These are phyloP conservation scores for Comarum palustre DNA, from an alignment of 306 rosid genomes.

Conservation along the genomic window DNA sequence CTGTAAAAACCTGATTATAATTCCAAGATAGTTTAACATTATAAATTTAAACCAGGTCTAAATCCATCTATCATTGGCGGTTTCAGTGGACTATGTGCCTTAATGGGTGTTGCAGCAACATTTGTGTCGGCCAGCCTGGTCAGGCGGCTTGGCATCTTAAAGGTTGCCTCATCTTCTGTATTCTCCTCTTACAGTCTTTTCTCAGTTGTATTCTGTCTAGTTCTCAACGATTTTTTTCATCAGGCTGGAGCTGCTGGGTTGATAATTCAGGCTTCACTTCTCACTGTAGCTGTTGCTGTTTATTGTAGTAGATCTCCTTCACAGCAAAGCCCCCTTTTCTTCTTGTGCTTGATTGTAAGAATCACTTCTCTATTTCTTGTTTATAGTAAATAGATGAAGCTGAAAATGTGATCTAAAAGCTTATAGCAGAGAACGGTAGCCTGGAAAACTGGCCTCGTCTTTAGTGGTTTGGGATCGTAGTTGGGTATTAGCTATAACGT, in stretches of 20 bases:
- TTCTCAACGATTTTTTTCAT: conserved; percentile 25
- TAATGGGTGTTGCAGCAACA: conserved; percentile 97
- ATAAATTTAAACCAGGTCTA: conserved; percentile 47
- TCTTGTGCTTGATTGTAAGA: conserved; percentile 84
- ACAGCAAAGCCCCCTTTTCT: conserved; percentile 67
- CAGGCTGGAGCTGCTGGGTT: conserved; percentile 97
- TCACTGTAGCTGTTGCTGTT: conserved; percentile 78
- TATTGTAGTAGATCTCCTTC: conserved; percentile 71
- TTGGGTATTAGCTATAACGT: background rate
- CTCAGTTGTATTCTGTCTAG: conserved; percentile 12
- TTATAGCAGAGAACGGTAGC: background rate
- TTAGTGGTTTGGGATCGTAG: background rate
- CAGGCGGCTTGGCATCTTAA: conserved; percentile 71
- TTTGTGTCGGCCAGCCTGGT: conserved; percentile 83
- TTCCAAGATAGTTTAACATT: background rate
- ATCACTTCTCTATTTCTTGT: conserved; percentile 15
- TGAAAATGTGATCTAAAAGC: conserved; percentile 9
- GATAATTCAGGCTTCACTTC: conserved; percentile 87
- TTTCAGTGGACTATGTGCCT: conserved; percentile 85
- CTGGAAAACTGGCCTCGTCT: background rate
- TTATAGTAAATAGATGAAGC: conserved; percentile 4
- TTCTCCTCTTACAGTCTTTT: conserved; percentile 15
- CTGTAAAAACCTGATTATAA: conserved; percentile 4
- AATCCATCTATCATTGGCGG: conserved; percentile 86
- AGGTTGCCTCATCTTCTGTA: conserved; percentile 44